Evolutionary conservation across 129 eudicot species (phyloP).

Genomic region (Escallonia herrerae): DNA sequence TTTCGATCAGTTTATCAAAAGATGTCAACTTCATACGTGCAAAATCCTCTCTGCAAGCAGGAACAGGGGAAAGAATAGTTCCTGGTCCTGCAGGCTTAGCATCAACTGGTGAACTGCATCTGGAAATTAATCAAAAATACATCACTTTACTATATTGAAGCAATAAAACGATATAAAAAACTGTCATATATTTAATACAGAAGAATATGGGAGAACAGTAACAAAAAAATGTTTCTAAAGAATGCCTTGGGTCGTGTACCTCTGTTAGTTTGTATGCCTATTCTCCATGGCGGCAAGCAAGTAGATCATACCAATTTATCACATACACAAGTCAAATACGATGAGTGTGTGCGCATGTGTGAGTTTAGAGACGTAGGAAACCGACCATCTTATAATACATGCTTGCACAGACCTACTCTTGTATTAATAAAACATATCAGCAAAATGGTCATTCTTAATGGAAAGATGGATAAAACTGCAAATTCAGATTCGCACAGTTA

Average conservation of each 20-base stretch:
- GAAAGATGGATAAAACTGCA: too few relatives aligned
- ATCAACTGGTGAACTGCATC: slow-evolving; percentile 48
- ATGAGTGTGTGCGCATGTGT: too few relatives aligned
- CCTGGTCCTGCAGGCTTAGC: slow-evolving; percentile 31
- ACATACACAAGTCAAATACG: too few relatives aligned
- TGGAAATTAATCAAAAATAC: not conserved
- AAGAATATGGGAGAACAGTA: not conserved
- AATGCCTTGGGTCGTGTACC: not conserved
- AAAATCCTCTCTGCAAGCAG: slow-evolving; percentile 89
- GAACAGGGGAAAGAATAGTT: slow-evolving; percentile 53
- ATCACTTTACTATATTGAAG: not conserved
- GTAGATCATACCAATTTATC: too few relatives aligned
- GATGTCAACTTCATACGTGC: slow-evolving; percentile 78
- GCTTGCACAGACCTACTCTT: too few relatives aligned
- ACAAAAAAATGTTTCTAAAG: not conserved
- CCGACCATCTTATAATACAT: too few relatives aligned
- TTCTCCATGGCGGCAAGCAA: too few relatives aligned
- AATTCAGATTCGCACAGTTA: too few relatives aligned
- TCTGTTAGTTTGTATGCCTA: not conserved
- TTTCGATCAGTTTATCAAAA: slow-evolving; percentile 69
- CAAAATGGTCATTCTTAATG: too few relatives aligned
- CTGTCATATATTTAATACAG: not conserved
- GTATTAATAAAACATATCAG: too few relatives aligned
- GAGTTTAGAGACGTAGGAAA: too few relatives aligned
- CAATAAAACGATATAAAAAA: not conserved